These are phyloP conservation scores for Boletellus deceptivus DNA, from an alignment of 1,284 basidiomycete genomes.

Conservation along the genomic window DNA sequence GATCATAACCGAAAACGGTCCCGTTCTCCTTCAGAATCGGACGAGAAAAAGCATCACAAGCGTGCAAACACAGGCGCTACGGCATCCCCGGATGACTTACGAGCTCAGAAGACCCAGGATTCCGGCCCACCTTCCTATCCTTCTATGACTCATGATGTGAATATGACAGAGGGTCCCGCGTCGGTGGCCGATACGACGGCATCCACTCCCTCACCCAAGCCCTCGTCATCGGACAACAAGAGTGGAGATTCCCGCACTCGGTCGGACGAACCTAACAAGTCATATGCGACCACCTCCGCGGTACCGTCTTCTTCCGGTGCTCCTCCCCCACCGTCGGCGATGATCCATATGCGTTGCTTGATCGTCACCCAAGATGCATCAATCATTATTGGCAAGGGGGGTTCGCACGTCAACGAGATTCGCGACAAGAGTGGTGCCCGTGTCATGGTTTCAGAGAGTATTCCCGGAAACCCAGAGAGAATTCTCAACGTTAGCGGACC, in stretches of 20 bases:
- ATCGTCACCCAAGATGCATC: conserved; percentile 99
- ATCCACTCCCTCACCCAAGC: conserved; percentile 51
- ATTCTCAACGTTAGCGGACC: conserved; percentile 97
- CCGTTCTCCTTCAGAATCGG: conserved; percentile 78
- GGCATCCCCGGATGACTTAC: conserved; percentile 56
- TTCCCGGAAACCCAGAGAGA: conserved; percentile 96
- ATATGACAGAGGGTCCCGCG: conserved; percentile 53
- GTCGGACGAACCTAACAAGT: conserved; percentile 33
- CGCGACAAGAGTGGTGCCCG: conserved; percentile 95
- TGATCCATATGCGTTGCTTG: conserved; percentile 91
- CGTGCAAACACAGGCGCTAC: conserved; percentile 75
- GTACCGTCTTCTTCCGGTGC: conserved; percentile 49
- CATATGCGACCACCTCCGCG: conserved; percentile 39
- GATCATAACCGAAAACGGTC: conserved; percentile 81
- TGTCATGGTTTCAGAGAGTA: conserved; percentile 94
- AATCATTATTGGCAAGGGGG: conserved; percentile 97
- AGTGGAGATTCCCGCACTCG: conserved; percentile 36
- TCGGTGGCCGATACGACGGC: conserved; percentile 52
- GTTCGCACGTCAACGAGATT: conserved; percentile 98
- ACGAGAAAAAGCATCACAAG: conserved; percentile 75
- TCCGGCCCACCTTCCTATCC: conserved; percentile 41
- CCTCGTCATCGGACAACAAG: conserved; percentile 41
- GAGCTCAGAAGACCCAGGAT: conserved; percentile 39
- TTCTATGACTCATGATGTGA: conserved; percentile 54
- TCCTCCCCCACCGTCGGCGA: conserved; percentile 54